phyloP scores from a whole-genome alignment of 2,329 filamentous ascomycete genomes.

The Sordariomycetes sp. region DNA sequence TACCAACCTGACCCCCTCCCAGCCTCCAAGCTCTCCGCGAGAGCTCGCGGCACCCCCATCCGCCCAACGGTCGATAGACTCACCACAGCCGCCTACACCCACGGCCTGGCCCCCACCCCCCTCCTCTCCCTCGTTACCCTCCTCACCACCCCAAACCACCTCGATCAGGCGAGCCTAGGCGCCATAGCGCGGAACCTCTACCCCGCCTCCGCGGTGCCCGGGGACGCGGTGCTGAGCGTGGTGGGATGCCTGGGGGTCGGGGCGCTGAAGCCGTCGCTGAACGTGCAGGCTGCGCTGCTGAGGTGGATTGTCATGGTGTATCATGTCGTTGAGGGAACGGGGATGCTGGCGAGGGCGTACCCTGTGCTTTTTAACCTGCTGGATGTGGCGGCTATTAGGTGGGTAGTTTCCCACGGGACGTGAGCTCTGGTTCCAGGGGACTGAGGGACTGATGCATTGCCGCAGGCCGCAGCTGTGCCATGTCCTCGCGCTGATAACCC shows the following conservation, averaged over 20 bases:
- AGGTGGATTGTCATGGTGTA: slow-evolving; percentile 71
- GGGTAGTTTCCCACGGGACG: slow-evolving; percentile 6
- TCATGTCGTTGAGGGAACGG: slow-evolving; percentile 52
- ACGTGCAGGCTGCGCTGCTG: slow-evolving; percentile 57
- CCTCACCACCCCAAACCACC: slow-evolving; percentile 48
- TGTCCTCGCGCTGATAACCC: slow-evolving; percentile 64
- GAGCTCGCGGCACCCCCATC: slow-evolving; percentile 49
- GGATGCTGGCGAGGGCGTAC: slow-evolving; percentile 56
- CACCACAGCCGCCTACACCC: slow-evolving; percentile 48
- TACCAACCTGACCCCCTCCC: not conserved
- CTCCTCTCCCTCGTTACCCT: slow-evolving; percentile 54
- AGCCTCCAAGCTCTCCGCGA: slow-evolving; percentile 50
- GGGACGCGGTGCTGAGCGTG: slow-evolving; percentile 47
- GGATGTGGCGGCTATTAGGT: slow-evolving; percentile 67
- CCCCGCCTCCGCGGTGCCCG: slow-evolving; percentile 50
- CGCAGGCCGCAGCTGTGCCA: slow-evolving; percentile 53
- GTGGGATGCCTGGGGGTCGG: slow-evolving; percentile 68
- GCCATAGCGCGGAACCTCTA: slow-evolving; percentile 63
- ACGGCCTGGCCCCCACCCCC: slow-evolving; percentile 48
- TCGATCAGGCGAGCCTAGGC: slow-evolving; percentile 64
- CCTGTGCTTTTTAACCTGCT: slow-evolving; percentile 68
- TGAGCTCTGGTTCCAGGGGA: not conserved
- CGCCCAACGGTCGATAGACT: slow-evolving; percentile 52
- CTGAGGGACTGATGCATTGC: not conserved
- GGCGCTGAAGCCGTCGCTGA: slow-evolving; percentile 57